A percentile compares a stretch with the other conserved stretches of the same genome.
phyloP scores from a whole-genome alignment of 345 rosid genomes.

The Conringia planisiliqua region DNA sequence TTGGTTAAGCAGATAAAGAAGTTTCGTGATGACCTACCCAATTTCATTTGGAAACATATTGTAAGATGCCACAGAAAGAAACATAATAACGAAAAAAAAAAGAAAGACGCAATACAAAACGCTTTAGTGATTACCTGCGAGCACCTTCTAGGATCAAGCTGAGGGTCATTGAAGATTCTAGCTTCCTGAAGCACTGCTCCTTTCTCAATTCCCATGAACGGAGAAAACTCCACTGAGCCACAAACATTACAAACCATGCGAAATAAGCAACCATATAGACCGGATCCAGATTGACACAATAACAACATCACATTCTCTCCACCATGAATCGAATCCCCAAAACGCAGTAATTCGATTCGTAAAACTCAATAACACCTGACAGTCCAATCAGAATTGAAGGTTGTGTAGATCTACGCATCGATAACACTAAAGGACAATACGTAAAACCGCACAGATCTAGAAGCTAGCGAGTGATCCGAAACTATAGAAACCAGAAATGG shows the following conservation, averaged over 20 bases:
- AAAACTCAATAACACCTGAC: background rate
- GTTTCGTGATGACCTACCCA: conserved; percentile 76
- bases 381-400: background rate
- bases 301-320: background rate
- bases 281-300: background rate
- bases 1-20: conserved; percentile 91
- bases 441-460: conserved; percentile 46
- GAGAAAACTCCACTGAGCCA: conserved; percentile 74
- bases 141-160: conserved; percentile 95
- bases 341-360: background rate
- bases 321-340: background rate
- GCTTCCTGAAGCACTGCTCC: conserved; percentile 99
- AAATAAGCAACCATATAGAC: background rate
- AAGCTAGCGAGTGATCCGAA: conserved; percentile 37
- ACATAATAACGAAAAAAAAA: background rate
- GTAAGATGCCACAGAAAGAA: conserved; percentile 6
- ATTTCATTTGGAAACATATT: background rate
- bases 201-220: conserved; percentile 92
- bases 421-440: background rate
- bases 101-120: background rate
- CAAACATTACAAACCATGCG: background rate
- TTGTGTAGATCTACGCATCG: conserved; percentile 1
- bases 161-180: conserved; percentile 95
- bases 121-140: conserved; percentile 58
- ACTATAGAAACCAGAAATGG: background rate